Conservation (phyloP, 2,329 filamentous ascomycete genomes). For the Fusarium mangiferae region DNA sequence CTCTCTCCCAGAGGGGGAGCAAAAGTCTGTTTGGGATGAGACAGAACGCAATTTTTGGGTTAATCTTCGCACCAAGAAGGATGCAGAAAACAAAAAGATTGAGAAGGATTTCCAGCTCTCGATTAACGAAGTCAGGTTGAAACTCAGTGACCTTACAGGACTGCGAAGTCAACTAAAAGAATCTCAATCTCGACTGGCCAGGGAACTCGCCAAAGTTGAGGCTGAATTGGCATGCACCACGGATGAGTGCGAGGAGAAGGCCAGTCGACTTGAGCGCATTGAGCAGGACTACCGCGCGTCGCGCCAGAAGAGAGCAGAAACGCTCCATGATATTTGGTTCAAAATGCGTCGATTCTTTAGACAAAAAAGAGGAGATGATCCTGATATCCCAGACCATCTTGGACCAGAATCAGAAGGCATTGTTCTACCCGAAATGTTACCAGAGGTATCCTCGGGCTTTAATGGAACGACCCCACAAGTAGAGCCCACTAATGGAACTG, state of each 20-base stretch:
- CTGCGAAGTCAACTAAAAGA: slow-evolving; percentile 44
- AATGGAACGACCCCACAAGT: slow-evolving; percentile 20
- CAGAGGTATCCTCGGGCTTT: slow-evolving; percentile 6
- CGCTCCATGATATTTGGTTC: slow-evolving; percentile 41
- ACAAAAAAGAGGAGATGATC: slow-evolving; percentile 44
- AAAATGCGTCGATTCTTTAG: slow-evolving; percentile 51
- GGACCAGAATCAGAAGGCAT: slow-evolving; percentile 29
- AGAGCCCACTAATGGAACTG: neutral
- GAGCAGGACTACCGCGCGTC: slow-evolving; percentile 47
- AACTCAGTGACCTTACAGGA: slow-evolving; percentile 45
- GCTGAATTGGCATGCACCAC: slow-evolving; percentile 49
- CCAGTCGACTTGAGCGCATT: slow-evolving; percentile 48
- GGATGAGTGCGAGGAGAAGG: slow-evolving; percentile 47
- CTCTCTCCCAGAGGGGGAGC: slow-evolving; percentile 46
- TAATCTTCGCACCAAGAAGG: slow-evolving; percentile 41
- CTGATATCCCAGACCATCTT: slow-evolving; percentile 19
- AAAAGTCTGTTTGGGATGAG: slow-evolving; percentile 50
- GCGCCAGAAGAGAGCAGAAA: slow-evolving; percentile 44
- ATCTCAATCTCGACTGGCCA: slow-evolving; percentile 42
- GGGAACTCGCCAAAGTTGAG: slow-evolving; percentile 51
- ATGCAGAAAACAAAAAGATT: slow-evolving; percentile 34
- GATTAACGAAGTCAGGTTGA: slow-evolving; percentile 42
- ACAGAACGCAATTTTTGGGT: slow-evolving; percentile 51
- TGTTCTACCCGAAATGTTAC: slow-evolving; percentile 15
- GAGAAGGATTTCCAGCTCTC: slow-evolving; percentile 43